Conservation (phyloP, 306 rosid species). For the Vigna unguiculata region DNA sequence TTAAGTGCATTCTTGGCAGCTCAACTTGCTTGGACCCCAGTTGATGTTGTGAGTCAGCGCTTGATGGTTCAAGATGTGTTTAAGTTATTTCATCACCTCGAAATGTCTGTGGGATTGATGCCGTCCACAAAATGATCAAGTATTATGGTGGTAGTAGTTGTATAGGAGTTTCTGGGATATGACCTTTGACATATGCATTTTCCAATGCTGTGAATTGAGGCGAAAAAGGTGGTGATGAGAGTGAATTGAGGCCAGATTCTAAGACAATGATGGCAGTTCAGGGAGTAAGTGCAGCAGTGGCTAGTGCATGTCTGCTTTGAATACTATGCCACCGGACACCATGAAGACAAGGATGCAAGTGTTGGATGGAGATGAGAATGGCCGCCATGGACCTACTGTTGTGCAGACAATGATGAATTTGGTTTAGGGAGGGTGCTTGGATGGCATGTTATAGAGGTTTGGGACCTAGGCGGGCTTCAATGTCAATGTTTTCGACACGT, state of each 20-base stretch:
- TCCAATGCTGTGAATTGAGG: constrained; percentile 66
- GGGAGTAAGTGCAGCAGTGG: constrained; percentile 88
- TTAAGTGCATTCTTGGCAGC: constrained; percentile 79
- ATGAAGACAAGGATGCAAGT: constrained; percentile 83
- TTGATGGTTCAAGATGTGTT: constrained; percentile 82
- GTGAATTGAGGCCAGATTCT: too few species aligned
- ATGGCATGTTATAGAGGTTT: constrained; percentile 78
- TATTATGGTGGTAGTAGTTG: constrained; percentile 63
- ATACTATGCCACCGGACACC: constrained; percentile 79
- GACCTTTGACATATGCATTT: constrained; percentile 76
- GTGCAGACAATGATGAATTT: constrained; percentile 72
- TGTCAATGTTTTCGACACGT: constrained; percentile 57
- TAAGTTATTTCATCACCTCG: too few species aligned
- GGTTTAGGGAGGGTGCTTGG: constrained; percentile 82
- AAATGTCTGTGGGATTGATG: constrained; percentile 73
- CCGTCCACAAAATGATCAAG: constrained; percentile 62
- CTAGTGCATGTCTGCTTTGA: constrained; percentile 76
- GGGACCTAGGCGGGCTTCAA: constrained; percentile 54
- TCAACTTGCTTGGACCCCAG: constrained; percentile 80
- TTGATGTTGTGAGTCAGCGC: constrained; percentile 83
- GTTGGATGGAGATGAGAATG: constrained; percentile 75
- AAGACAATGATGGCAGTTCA: constrained; percentile 74
- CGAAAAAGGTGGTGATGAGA: constrained; percentile 52
- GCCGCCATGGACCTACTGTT: constrained; percentile 68
- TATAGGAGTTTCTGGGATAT: constrained; percentile 87